phyloP scores from a whole-genome alignment of 2,329 filamentous ascomycete species.

The Talaromyces verruculosus region DNA sequence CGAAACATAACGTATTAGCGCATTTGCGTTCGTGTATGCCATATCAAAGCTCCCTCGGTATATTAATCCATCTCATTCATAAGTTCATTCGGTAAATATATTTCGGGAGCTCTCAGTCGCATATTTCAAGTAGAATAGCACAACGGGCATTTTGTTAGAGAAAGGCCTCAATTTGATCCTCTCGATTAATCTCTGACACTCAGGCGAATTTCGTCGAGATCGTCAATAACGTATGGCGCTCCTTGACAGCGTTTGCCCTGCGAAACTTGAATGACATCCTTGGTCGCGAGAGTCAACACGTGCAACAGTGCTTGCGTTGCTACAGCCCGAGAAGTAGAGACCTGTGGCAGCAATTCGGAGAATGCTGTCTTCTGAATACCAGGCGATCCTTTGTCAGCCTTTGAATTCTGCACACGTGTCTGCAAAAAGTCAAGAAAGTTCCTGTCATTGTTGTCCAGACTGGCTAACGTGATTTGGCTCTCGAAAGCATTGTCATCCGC shows the following conservation, averaged over 20 bases:
- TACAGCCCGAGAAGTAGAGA: conserved; percentile 56
- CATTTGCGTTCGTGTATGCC: not conserved
- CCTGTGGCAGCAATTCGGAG: conserved; percentile 64
- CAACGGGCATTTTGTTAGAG: not conserved
- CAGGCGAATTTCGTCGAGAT: conserved; percentile 34
- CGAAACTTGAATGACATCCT: conserved; percentile 55
- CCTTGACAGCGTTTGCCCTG: conserved; percentile 54
- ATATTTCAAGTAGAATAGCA: not conserved
- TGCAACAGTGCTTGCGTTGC: conserved; percentile 77
- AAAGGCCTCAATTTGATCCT: not conserved
- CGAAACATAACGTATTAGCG: not conserved
- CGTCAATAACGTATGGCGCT: conserved; percentile 26
- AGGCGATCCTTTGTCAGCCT: conserved; percentile 18
- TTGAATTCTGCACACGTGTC: conserved; percentile 44
- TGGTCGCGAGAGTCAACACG: conserved; percentile 68
- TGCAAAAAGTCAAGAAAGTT: conserved; percentile 65
- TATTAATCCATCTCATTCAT: not conserved
- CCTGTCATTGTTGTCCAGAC: conserved; percentile 58
- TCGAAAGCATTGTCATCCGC: conserved; percentile 4
- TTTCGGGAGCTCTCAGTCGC: not conserved
- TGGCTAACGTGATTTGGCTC: conserved; percentile 39
- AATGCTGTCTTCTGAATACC: conserved; percentile 58
- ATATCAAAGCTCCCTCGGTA: not conserved
- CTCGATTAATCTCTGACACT: conserved; percentile 25
- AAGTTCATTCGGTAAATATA: not conserved